phyloP scores from a whole-genome alignment of 305 asterid genomes.

The Euphrasia arctica region DNA sequence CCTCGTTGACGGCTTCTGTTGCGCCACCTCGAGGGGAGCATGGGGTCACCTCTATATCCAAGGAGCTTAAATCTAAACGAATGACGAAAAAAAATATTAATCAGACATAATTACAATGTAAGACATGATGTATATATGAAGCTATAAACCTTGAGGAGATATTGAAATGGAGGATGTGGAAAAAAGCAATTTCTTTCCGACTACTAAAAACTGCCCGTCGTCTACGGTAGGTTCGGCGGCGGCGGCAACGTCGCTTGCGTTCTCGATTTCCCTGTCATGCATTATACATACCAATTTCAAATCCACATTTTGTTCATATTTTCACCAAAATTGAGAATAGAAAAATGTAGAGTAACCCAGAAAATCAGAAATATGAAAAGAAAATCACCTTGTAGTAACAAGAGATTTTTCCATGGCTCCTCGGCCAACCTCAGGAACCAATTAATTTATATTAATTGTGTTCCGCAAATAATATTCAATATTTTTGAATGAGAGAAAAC shows the following conservation, averaged over 20 bases:
- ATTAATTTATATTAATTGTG: conserved; percentile 2
- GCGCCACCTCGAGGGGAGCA: conserved; percentile 22
- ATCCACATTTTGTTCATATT: too few relatives aligned
- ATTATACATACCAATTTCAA: neutral
- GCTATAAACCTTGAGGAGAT: conserved; percentile 32
- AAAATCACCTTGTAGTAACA: conserved; percentile 45
- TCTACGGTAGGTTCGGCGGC: conserved; percentile 37
- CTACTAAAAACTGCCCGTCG: conserved; percentile 46
- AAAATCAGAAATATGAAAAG: neutral
- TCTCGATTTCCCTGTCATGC: conserved; percentile 43
- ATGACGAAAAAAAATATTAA: too few relatives aligned
- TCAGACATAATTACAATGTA: too few relatives aligned
- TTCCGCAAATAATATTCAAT: conserved; percentile 26
- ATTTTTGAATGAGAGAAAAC: conserved; percentile 23
- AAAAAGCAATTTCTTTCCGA: conserved; percentile 55
- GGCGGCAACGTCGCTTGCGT: conserved; percentile 30
- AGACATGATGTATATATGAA: too few relatives aligned
- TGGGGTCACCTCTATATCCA: conserved; percentile 30
- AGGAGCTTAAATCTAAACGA: neutral
- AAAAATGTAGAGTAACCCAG: neutral
- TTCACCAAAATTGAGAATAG: too few relatives aligned
- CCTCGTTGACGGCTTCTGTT: conserved; percentile 25
- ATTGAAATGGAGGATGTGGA: conserved; percentile 73
- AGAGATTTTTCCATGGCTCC: conserved; percentile 60
- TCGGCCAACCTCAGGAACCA: conserved; percentile 47